Evolutionary conservation across 495 filamentous ascomycete species (phyloP), one percentile per base, ranked within the genome.

Genomic region (Penicillium herquei): DNA sequence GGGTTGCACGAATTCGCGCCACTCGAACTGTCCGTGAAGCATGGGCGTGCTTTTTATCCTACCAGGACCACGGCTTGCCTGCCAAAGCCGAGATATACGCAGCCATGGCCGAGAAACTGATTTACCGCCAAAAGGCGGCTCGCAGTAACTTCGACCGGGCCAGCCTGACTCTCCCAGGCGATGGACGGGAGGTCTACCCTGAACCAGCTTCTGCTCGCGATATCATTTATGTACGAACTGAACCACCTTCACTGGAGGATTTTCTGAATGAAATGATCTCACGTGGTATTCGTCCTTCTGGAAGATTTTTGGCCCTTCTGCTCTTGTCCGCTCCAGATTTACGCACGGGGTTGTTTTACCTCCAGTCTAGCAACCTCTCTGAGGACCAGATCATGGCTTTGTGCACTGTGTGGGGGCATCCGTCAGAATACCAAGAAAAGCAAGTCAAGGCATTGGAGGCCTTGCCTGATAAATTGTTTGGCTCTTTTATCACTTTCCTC

Each of bases 21-120:
- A 91, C 87, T 7, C 74, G 87, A 16, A 90, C 87, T 2, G 65
- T 84, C 17, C 77, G 85, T 37, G 87, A 91, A 71, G 88, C 87
- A 10, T 91, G 88, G 88, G 81, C 79, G 13, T 83, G 82, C 52
- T 91, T 89, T 63, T 62, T 85, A 8, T 75, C 81, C 0, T 84
- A 74, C 43, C 73, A 81, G 56, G 70, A 78, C 32, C 66, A 62
- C 21, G 61, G 63, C 14, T 57, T 71, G 41, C 58, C 65, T 31
- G 64, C 68, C 3, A 70, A 59, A 43, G 54, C 58, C 1, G 65
- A 67, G 26, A 71, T 85, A 1, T 87, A 84, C 62, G 62, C 73
- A 47, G 84, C 80, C 32, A 87, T 89, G 77, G 79, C 83, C 31
- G 74, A 79, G 54, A 89, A 87, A 55, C 56, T 89, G 7, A 64